A percentile compares a stretch with the other conserved stretches of the same genome.
Conservation (phyloP, 176 grass and related monocot genomes). For the Urochloa ruziziensis region DNA sequence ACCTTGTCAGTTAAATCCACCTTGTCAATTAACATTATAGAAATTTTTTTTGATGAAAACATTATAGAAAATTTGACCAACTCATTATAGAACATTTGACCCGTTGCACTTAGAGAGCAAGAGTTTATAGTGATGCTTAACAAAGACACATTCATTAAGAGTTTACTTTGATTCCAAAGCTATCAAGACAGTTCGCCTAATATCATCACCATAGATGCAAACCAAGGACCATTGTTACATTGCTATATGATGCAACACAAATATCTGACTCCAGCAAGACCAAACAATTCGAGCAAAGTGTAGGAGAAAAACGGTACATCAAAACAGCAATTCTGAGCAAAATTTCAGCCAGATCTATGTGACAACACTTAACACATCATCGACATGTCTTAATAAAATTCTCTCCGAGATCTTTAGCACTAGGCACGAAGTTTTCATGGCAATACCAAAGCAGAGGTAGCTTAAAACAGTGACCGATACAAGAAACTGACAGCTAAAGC, state of each 20-base stretch:
- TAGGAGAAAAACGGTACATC: not conserved
- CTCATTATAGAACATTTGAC: too few relatives aligned
- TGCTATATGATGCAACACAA: not conserved
- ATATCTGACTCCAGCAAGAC: not conserved
- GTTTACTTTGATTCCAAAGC: not conserved
- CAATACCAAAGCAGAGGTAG: constrained; percentile 7
- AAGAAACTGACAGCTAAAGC: constrained; percentile 4
- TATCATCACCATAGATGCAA: not conserved
- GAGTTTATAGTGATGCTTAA: too few relatives aligned
- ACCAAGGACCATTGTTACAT: not conserved
- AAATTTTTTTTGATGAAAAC: too few relatives aligned
- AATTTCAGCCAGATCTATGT: not conserved
- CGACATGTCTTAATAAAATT: not conserved
- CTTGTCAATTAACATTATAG: too few relatives aligned
- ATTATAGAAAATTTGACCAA: too few relatives aligned
- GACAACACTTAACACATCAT: constrained; percentile 16
- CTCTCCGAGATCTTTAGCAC: not conserved
- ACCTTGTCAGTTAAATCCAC: too few relatives aligned
- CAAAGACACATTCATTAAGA: too few relatives aligned
- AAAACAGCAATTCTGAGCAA: not conserved
- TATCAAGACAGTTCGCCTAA: not conserved
- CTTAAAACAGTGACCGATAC: not conserved
- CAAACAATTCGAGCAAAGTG: not conserved
- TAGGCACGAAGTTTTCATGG: constrained; percentile 23
- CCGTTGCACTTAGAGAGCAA: too few relatives aligned